Percentiles rank a stretch among this genome's conserved stretches.
Evolutionary conservation across 2,329 filamentous ascomycete genomes (phyloP).

Genomic region (Exophiala dermatitidis): DNA sequence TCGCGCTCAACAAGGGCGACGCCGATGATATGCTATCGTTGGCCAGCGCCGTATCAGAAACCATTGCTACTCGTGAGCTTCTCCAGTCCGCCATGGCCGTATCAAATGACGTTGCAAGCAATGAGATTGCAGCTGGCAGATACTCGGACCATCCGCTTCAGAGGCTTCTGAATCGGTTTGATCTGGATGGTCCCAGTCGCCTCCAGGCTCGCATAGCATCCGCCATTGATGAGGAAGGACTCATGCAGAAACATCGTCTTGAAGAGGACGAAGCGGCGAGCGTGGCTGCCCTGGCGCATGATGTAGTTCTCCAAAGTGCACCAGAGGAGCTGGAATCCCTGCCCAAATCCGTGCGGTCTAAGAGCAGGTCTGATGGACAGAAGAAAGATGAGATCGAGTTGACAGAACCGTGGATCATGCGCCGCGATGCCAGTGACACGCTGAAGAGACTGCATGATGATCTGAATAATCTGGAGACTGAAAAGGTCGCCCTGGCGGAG

Average conservation of each 20-base stretch:
- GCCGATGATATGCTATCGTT: constrained; percentile 82
- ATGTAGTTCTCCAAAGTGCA: constrained; percentile 61
- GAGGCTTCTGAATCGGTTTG: constrained; percentile 51
- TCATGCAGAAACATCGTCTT: constrained; percentile 70
- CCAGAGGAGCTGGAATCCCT: constrained; percentile 50
- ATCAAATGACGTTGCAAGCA: constrained; percentile 22
- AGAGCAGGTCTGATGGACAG: constrained; percentile 27
- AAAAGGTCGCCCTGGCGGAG: constrained; percentile 56
- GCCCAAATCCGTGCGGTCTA: constrained; percentile 44
- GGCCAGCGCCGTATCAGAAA: constrained; percentile 72
- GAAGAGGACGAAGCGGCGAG: constrained; percentile 65
- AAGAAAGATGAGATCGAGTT: constrained; percentile 33
- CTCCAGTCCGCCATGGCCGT: constrained; percentile 27
- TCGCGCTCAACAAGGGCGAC: constrained; percentile 84
- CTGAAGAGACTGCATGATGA: constrained; percentile 62
- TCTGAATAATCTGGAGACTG: constrained; percentile 52
- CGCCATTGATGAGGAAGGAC: constrained; percentile 86
- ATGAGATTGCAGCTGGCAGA: constrained; percentile 29
- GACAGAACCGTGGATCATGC: constrained; percentile 58
- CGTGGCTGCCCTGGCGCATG: constrained; percentile 65
- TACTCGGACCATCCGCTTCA: constrained; percentile 23
- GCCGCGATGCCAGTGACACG: constrained; percentile 56
- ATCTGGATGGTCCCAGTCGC: constrained; percentile 57
- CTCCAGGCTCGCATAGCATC: constrained; percentile 65
- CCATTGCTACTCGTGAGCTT: constrained; percentile 49